phyloP scores from a whole-genome alignment of 2,329 filamentous ascomycete genomes.

The Colletotrichum somersetense region DNA sequence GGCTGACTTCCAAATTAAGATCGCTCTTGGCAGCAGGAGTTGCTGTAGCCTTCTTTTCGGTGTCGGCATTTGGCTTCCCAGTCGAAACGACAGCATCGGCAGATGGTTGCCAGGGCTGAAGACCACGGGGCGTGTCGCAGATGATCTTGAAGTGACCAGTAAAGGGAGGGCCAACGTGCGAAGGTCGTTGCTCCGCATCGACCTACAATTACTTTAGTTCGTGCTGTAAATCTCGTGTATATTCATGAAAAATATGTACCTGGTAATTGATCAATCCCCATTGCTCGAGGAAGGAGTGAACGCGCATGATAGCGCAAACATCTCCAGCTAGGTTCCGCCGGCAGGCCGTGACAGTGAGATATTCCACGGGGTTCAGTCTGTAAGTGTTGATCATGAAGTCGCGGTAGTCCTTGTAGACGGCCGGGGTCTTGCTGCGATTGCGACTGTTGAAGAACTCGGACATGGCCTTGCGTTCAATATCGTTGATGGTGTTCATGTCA shows the following conservation, averaged over 20 bases:
- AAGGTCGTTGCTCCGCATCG: constrained; percentile 93
- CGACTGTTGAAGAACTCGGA: constrained; percentile 99
- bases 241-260: constrained; percentile 62
- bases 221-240: neutral
- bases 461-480: constrained; percentile 92
- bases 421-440: constrained; percentile 97
- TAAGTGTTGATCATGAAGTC: constrained; percentile 99
- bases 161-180: constrained; percentile 94
- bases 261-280: constrained; percentile 99
- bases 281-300: constrained; percentile 97
- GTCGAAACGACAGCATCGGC: constrained; percentile 77
- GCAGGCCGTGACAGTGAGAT: constrained; percentile 96
- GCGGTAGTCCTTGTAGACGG: constrained; percentile 98
- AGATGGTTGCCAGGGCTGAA: constrained; percentile 95
- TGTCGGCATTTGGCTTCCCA: constrained; percentile 72
- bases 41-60: constrained; percentile 79
- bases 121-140: constrained; percentile 92
- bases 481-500: constrained; percentile 94
- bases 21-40: constrained; percentile 79
- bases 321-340: constrained; percentile 95
- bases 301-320: constrained; percentile 98
- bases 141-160: constrained; percentile 98
- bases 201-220: constrained; percentile 68
- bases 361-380: constrained; percentile 93
- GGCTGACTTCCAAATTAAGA: constrained; percentile 90